Percentiles rank a stretch among this genome's conserved stretches.
These are phyloP conservation scores for Tuber microsphaerosporum DNA, from an alignment of 495 filamentous ascomycete genomes.

Conservation along the genomic window DNA sequence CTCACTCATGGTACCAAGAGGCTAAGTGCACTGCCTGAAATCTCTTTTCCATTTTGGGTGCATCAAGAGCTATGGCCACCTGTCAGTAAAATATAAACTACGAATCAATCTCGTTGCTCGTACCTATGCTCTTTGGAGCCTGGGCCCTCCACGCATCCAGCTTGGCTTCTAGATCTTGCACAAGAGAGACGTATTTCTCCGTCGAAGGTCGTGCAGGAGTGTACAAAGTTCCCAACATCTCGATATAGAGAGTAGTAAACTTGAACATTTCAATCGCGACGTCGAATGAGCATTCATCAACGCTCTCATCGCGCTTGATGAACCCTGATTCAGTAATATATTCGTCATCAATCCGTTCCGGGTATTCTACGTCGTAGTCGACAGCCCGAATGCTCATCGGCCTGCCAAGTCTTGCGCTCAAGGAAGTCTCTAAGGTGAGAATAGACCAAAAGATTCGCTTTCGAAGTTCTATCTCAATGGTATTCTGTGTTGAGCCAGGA, in stretches of 20 bases:
- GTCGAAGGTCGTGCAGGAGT: constrained; percentile 52
- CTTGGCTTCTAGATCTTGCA: constrained; percentile 57
- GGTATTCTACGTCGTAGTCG: constrained; percentile 70
- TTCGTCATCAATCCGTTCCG: constrained; percentile 61
- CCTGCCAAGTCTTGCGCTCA: constrained; percentile 66
- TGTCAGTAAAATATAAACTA: constrained; percentile 45
- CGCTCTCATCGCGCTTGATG: constrained; percentile 51
- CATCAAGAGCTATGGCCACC: constrained; percentile 42
- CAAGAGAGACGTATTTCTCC: constrained; percentile 54
- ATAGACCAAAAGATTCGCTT: constrained; percentile 72
- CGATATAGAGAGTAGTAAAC: constrained; percentile 55
- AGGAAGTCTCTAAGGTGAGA: constrained; percentile 54
- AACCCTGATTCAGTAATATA: constrained; percentile 44
- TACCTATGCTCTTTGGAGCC: constrained; percentile 47
- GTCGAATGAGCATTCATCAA: constrained; percentile 56
- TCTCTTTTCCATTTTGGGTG: constrained; percentile 49
- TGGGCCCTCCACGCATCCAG: constrained; percentile 52
- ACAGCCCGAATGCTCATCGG: constrained; percentile 64
- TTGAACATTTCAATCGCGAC: constrained; percentile 58
- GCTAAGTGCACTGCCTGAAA: constrained; percentile 49
- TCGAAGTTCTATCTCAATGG: constrained; percentile 61
- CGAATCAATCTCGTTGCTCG: constrained; percentile 5
- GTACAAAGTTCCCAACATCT: constrained; percentile 68
- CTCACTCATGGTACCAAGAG: constrained; percentile 47
- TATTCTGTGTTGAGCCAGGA: constrained; percentile 49